These are phyloP conservation scores for Ophiocordyceps robertsii DNA, from an alignment of 2,329 filamentous ascomycete genomes.

Conservation along the genomic window DNA sequence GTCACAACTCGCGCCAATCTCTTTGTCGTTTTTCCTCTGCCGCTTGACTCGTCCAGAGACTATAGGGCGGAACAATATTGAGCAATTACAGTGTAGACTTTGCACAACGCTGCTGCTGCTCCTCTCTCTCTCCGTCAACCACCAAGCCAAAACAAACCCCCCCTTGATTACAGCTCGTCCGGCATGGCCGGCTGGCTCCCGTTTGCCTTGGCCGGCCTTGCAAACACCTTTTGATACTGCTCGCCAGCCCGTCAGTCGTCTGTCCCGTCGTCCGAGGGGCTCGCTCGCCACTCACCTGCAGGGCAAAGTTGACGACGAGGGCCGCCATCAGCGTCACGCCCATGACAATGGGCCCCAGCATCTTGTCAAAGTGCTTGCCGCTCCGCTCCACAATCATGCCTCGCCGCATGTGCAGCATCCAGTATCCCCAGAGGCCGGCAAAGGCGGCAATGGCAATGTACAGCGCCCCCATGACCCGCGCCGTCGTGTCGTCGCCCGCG, in stretches of 20 bases:
- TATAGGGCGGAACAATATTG: no score
- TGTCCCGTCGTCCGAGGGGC: background rate
- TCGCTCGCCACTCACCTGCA: conserved; percentile 51
- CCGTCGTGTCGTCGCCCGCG: conserved; percentile 65
- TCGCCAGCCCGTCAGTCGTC: conserved; percentile 1
- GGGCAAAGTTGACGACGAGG: conserved; percentile 74
- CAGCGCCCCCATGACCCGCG: conserved; percentile 63
- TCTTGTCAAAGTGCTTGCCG: conserved; percentile 85
- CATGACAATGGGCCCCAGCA: conserved; percentile 72
- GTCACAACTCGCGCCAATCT: no score
- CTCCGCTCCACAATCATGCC: conserved; percentile 74
- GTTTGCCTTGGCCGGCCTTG: conserved; percentile 11
- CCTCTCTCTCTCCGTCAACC: background rate
- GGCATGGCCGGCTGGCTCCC: conserved; percentile 3
- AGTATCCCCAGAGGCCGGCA: conserved; percentile 76
- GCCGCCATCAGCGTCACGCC: conserved; percentile 67
- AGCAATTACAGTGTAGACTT: no score
- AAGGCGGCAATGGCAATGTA: conserved; percentile 77
- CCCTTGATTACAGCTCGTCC: conserved; percentile 18
- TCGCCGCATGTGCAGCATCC: conserved; percentile 62
- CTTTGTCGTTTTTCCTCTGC: no score
- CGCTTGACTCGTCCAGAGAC: no score
- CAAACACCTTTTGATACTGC: conserved; percentile 20
- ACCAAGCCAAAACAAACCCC: background rate
- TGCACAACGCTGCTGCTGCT: no score